Percentiles rank a stretch among this genome's conserved stretches.
These are phyloP conservation scores for Spiraea crenata DNA, from an alignment of 331 rosid species.

Conservation along the genomic window DNA sequence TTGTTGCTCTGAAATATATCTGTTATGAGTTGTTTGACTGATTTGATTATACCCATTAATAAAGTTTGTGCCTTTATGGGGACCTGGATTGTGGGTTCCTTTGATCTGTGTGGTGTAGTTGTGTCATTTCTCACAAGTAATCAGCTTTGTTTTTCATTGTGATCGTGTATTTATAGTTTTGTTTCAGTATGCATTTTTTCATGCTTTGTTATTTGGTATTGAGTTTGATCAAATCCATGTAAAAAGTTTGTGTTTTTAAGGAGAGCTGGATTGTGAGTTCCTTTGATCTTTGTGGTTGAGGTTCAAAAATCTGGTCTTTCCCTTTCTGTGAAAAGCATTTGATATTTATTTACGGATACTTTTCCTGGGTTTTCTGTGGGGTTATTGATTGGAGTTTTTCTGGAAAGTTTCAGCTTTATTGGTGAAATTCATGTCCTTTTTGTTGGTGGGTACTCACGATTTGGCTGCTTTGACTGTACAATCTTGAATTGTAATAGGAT, in stretches of 20 bases:
- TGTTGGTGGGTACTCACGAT: constrained; percentile 1
- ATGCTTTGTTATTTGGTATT: constrained; percentile 2
- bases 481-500: background rate
- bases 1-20: too few species aligned
- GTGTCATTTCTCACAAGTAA: constrained; percentile 27
- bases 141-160: constrained; percentile 1
- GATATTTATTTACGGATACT: constrained; percentile 1
- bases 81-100: constrained; percentile 3
- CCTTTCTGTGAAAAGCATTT: background rate
- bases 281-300: constrained; percentile 1
- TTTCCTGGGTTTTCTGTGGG: background rate
- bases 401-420: background rate
- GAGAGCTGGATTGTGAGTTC: constrained; percentile 1
- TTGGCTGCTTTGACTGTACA: constrained; percentile 7
- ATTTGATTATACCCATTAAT: constrained; percentile 9
- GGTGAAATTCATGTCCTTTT: background rate
- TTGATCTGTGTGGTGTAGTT: background rate
- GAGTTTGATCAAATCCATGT: constrained; percentile 14
- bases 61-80: background rate
- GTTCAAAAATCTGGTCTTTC: constrained; percentile 2
- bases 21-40: background rate
- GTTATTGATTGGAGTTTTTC: constrained; percentile 10
- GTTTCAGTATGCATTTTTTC: background rate
- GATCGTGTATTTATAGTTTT: too few species aligned
- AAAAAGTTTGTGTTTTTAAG: background rate